phyloP scores from a whole-genome alignment of 129 eudicot species.

The Centaurea solstitialis region DNA sequence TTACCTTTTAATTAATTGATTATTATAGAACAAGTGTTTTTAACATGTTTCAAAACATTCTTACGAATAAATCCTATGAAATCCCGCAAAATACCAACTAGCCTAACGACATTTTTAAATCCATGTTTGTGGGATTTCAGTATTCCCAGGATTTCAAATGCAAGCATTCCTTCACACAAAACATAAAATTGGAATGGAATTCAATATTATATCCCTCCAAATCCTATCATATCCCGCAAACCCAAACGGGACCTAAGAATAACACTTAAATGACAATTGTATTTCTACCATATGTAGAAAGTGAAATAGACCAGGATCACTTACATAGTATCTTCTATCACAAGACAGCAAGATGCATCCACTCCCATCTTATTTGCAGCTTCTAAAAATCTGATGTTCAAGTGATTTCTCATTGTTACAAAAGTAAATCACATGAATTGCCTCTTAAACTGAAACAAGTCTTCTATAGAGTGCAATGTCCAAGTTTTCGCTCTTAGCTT shows the following conservation, averaged over 20 bases:
- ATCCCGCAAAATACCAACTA: no score
- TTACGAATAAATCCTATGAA: no score
- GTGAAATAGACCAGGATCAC: slow-evolving; percentile 12
- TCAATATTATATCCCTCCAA: background rate
- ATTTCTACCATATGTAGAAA: background rate
- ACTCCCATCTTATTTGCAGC: slow-evolving; percentile 81
- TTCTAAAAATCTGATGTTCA: slow-evolving; percentile 68
- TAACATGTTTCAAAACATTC: no score
- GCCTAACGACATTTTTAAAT: no score
- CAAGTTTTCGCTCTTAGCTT: slow-evolving; percentile 26
- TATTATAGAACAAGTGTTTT: no score
- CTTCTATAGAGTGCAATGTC: background rate
- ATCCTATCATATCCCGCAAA: no score
- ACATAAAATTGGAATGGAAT: no score
- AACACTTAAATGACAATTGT: background rate
- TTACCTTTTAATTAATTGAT: no score
- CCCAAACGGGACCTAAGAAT: background rate
- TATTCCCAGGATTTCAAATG: no score
- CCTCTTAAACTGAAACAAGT: background rate
- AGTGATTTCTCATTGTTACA: slow-evolving; percentile 3
- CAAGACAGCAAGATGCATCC: slow-evolving; percentile 72
- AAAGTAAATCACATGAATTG: background rate
- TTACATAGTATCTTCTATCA: slow-evolving; percentile 87
- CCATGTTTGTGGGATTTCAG: no score
- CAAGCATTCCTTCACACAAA: background rate